Percentiles rank a stretch among this genome's conserved stretches.
Conservation (phyloP, 257 asterid genomes). For the Vinca minor region DNA sequence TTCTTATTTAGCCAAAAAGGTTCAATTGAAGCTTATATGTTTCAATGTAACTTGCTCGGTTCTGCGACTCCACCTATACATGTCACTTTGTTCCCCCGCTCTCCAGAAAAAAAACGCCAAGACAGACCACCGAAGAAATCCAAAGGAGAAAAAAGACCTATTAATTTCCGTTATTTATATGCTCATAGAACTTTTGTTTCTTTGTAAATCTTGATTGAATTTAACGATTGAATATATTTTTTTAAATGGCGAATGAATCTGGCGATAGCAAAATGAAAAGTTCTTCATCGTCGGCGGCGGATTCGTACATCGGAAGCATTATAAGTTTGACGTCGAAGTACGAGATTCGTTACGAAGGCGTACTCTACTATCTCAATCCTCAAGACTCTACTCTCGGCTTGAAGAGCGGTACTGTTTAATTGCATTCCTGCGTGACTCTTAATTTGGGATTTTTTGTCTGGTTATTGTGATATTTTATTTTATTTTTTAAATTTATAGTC, state of each 20-base stretch:
- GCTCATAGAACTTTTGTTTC: not conserved
- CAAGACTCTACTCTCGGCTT: conserved; percentile 66
- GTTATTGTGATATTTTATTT: not conserved
- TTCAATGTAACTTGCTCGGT: too few relatives aligned
- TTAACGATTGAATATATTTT: not conserved
- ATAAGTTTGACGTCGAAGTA: conserved; percentile 61
- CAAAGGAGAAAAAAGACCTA: not conserved
- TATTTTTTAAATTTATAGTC: not conserved
- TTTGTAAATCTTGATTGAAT: not conserved
- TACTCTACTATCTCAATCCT: conserved; percentile 51
- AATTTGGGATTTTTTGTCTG: not conserved
- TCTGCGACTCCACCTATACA: too few relatives aligned
- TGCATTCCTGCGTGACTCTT: too few relatives aligned
- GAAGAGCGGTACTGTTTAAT: conserved; percentile 42
- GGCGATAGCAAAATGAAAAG: conserved; percentile 24
- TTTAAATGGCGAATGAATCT: conserved; percentile 40
- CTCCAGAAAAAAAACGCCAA: too few relatives aligned
- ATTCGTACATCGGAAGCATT: conserved; percentile 68
- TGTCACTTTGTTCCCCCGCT: too few relatives aligned
- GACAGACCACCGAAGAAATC: not conserved
- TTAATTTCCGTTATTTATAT: not conserved
- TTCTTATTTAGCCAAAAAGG: too few relatives aligned
- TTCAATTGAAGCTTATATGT: too few relatives aligned
- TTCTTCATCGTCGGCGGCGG: conserved; percentile 29
- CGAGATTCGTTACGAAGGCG: conserved; percentile 82